Evolutionary conservation across 176 grass and related monocot genomes (phyloP), one percentile per base, ranked within the genome.

Genomic region (Juncus effusus): DNA sequence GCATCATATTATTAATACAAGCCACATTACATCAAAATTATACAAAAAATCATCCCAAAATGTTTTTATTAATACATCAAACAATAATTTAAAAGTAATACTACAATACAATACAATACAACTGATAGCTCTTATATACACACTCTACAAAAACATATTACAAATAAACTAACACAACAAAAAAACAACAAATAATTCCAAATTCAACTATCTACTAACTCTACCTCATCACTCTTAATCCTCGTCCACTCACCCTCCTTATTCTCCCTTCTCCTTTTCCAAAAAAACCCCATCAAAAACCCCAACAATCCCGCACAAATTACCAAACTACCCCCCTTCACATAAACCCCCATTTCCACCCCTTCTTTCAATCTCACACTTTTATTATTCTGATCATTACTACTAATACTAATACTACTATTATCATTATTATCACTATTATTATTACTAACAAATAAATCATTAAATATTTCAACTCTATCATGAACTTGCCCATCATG

Each of bases 401-500:
- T 41, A 61, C 60, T 64, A 13, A 42, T 56, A 74, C 11, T 61
- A n/a, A 54, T 70, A 45, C 19, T 36, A 11, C 16, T 15, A 12
- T 42, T 13, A 54, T 0, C 7, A 11, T 14, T 49, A 63, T 53
- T 47, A 47, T 47, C 1, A 9, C 2, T 5, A 47, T 9, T 47
- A 47, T 2, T 47, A 6, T 42, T 42, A 39, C 38, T 53, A 2
- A 65, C 49, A 50, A 53, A 70, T 37, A 66, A 64, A 7, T 67
- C 83, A 62, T 82, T 92, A 62, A 93, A 81, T 64, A 93, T 97
- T 57, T 97, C 88, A 51, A 97, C 56, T n/a, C 66, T 64, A 76
- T 99, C 94, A 76, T 99, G 94, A 51, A 87, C 74, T 74, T 87
- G 80, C 10, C 94, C 94, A 58, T 99, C 94, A 73, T 99, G 94